Evolutionary conservation across 345 rosid genomes (phyloP), one percentile per base, ranked within the genome.

Genomic region (Acer negundo): DNA sequence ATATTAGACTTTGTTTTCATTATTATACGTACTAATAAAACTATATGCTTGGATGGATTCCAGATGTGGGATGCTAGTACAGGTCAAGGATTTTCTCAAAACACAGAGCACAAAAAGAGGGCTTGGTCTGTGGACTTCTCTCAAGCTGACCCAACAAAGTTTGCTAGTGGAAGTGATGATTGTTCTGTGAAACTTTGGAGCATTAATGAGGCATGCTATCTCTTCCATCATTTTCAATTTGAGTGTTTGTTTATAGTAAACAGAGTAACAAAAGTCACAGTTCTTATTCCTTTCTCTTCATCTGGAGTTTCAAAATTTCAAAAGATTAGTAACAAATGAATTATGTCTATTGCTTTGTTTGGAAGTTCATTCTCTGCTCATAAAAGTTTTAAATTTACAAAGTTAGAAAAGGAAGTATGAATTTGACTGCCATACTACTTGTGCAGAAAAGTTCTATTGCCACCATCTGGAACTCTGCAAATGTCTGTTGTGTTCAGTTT

Each of bases 111-210:
- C 83, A 87, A 84, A 72, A 93, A 86, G 82, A 85, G 98, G 84
- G 97, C 97, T 31, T 93, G 97, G 98, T 90, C 97, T 84, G 94
- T 95, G 79, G 97, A 95, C 86, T 95, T 95, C 82, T 95, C 95
- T 80, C 92, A 75, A 73, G 83, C 87, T 46, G 88, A 87, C 83
- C 97, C 97, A 11, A 93, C 88, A 73, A 92, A 83, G 83, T 89
- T 95, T 71, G 98, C 93, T 77, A 92, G 97, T 69, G 98, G 98
- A 79, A 92, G 98, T 77, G 98, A 95, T 84, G 98, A 95, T 72
- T 90, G 90, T 81, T 83, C 95, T 63, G 92, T 92, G 80, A 93
- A 95, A 85, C 87, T 95, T 56, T 95, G 98, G 98, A 88, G 85
- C 82, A 84, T 95, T 75, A 91, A 95, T 72, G 93, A 95, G 93